Conservation (phyloP, 2,329 filamentous ascomycete species). For the Pseudogymnoascus sp. region DNA sequence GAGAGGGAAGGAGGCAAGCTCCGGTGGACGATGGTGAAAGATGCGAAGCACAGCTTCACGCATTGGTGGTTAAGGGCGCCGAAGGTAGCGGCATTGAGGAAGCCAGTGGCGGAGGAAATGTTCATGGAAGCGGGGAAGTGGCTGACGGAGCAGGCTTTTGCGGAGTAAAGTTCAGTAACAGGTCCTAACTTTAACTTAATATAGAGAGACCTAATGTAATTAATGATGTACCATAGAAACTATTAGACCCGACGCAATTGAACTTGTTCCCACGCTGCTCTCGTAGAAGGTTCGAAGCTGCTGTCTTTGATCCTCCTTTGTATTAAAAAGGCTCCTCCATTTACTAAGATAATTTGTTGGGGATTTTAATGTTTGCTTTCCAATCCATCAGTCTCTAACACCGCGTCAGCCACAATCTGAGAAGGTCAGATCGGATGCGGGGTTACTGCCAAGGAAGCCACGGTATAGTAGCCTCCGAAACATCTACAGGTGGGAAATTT, state of each 20-base stretch:
- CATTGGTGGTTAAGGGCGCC: not conserved
- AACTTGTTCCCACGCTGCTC: not conserved
- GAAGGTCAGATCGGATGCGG: not conserved
- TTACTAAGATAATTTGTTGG: not conserved
- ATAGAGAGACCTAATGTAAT: not conserved
- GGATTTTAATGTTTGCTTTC: not conserved
- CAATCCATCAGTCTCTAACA: not conserved
- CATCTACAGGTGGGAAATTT: not conserved
- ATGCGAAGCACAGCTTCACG: not conserved
- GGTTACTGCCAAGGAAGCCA: not conserved
- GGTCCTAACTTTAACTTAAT: not conserved
- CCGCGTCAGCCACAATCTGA: not conserved
- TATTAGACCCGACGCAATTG: not conserved
- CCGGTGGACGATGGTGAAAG: not conserved
- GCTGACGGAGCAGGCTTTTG: not conserved
- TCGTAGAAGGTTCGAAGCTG: not conserved
- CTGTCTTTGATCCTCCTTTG: not conserved
- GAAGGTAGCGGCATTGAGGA: not conserved
- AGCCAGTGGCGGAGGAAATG: slow-evolving; percentile 2
- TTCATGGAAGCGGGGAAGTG: slow-evolving; percentile 3
- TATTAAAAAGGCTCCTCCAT: not conserved
- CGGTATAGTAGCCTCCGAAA: not conserved
- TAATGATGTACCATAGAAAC: not conserved
- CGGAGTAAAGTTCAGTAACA: not conserved
- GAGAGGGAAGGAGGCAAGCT: not conserved